Conservation (phyloP, 768 basidiomycete species). For the Hericium erinaceus region DNA sequence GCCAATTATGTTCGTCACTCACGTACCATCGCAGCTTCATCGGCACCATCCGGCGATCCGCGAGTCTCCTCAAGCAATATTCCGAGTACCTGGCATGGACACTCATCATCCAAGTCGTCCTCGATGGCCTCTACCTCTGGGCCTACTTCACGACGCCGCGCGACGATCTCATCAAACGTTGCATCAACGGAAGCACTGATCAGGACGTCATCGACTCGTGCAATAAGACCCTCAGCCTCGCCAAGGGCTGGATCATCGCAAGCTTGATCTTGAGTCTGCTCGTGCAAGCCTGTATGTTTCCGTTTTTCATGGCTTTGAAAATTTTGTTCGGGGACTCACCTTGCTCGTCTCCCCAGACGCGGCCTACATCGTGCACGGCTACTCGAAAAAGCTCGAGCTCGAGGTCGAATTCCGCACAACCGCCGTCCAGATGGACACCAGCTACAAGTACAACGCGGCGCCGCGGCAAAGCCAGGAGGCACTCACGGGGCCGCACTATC, state of each 20-base stretch:
- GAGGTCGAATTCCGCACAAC: not conserved
- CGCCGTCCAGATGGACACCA: not conserved
- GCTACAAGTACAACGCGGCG: not conserved
- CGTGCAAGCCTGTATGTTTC: not conserved
- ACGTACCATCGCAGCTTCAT: slow-evolving; percentile 1
- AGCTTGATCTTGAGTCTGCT: not conserved
- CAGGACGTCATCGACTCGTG: not conserved
- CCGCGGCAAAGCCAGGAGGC: not conserved
- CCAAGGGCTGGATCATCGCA: not conserved
- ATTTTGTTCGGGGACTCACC: not conserved
- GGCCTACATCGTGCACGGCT: not conserved
- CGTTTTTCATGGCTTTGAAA: not conserved
- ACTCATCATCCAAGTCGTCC: not conserved
- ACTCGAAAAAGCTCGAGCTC: not conserved
- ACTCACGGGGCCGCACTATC: not conserved
- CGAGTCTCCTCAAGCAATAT: slow-evolving; percentile 6
- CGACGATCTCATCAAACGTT: not conserved
- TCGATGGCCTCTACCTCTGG: not conserved
- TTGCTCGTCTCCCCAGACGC: not conserved
- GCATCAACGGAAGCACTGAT: not conserved
- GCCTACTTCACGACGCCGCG: not conserved
- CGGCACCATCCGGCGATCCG: slow-evolving; percentile 9
- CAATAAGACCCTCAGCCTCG: not conserved
- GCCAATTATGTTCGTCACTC: not conserved
- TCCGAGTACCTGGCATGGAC: slow-evolving; percentile 3